These are phyloP conservation scores for Hypoxylon sp. DNA, from an alignment of 2,329 filamentous ascomycete species.

Conservation along the genomic window DNA sequence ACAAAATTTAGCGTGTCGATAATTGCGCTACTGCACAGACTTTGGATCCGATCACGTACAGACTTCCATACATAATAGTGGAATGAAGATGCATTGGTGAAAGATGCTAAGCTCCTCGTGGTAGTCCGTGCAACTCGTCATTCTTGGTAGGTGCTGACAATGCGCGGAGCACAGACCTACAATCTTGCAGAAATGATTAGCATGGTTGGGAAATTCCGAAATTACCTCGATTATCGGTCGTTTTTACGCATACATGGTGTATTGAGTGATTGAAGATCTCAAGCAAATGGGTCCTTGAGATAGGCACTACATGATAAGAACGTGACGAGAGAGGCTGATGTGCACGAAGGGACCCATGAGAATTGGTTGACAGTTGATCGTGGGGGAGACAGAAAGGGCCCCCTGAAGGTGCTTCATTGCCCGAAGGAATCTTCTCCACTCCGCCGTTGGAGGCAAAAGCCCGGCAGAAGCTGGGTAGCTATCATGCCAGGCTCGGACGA, in stretches of 20 bases:
- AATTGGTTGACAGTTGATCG: slow-evolving; percentile 34
- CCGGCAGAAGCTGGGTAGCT: slow-evolving; percentile 10
- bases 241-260: slow-evolving; percentile 9
- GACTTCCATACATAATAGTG: slow-evolving; percentile 30
- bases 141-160: slow-evolving; percentile 25
- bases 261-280: slow-evolving; percentile 28
- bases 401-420: slow-evolving; percentile 23
- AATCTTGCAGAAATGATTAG: slow-evolving; percentile 31
- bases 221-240: slow-evolving; percentile 41
- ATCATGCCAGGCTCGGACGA: slow-evolving; percentile 18
- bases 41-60: slow-evolving; percentile 37
- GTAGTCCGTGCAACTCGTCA: slow-evolving; percentile 12
- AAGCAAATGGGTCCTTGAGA: slow-evolving; percentile 22
- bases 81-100: slow-evolving; percentile 20
- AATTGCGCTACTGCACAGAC: slow-evolving; percentile 35
- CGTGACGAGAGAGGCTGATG: slow-evolving; percentile 38
- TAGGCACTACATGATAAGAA: slow-evolving; percentile 30
- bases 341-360: slow-evolving; percentile 29
- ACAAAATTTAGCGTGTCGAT: slow-evolving; percentile 16
- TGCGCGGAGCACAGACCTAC: slow-evolving; percentile 30
- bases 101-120: slow-evolving; percentile 12
- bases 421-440: slow-evolving; percentile 10
- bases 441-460: neutral
- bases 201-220: slow-evolving; percentile 39
- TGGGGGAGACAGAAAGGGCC: slow-evolving; percentile 31